Conservation (phyloP, 306 rosid species). For the Cercis canadensis region DNA sequence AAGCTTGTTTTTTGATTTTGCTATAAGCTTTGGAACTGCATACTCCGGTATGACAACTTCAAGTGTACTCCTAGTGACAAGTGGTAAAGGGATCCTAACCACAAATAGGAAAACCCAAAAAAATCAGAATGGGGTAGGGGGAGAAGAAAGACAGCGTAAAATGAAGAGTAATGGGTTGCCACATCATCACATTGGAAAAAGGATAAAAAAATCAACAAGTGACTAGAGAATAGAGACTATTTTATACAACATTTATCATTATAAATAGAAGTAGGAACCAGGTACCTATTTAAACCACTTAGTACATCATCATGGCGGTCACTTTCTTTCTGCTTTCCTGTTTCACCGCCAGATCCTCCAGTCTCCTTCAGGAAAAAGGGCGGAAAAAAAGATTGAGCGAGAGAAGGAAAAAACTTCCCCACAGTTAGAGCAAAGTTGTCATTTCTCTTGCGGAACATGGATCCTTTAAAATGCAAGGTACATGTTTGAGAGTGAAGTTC, state of each 20-base stretch:
- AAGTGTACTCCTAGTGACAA: conserved; percentile 91
- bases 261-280: conserved; percentile 25
- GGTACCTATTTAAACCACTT: conserved; percentile 75
- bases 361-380: conserved; percentile 53
- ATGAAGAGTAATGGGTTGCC: neutral
- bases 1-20: conserved; percentile 93
- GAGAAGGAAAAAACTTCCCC: conserved; percentile 22
- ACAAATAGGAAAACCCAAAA: neutral
- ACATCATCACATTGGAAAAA: conserved; percentile 19
- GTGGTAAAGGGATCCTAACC: conserved; percentile 78
- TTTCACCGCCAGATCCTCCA: conserved; percentile 62
- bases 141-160: conserved; percentile 15
- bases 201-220: conserved; percentile 13
- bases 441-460: conserved; percentile 1
- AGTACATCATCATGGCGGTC: conserved; percentile 77
- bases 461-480: conserved; percentile 12
- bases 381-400: neutral
- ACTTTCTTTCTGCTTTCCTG: conserved; percentile 67
- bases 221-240: neutral
- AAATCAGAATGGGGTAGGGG: conserved; percentile 24
- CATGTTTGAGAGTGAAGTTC: conserved; percentile 7
- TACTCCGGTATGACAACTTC: conserved; percentile 93
- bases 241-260: conserved; percentile 15
- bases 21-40: conserved; percentile 89
- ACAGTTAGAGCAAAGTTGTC: conserved; percentile 17